A percentile compares a stretch with the other conserved stretches of the same genome.
Conservation (phyloP, 2,329 filamentous ascomycete species). For the Alternaria solani region DNA sequence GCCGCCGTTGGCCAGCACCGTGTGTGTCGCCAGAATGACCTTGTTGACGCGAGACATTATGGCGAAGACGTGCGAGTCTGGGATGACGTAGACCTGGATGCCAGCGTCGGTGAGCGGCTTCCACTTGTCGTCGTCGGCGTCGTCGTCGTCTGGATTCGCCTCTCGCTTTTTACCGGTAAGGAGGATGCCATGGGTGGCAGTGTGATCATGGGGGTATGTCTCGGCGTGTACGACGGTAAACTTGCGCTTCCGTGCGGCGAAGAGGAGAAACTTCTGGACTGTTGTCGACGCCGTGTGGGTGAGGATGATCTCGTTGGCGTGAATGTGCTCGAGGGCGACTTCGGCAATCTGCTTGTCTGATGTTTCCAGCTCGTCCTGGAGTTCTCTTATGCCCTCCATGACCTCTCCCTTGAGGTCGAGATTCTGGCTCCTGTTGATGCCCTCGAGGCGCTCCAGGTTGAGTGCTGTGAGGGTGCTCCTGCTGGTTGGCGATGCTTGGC, state of each 20-base stretch:
- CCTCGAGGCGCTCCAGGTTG: slow-evolving; percentile 50
- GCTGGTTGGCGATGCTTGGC: slow-evolving; percentile 60
- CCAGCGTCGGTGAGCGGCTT: slow-evolving; percentile 81
- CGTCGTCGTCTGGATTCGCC: slow-evolving; percentile 60
- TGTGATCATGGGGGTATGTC: slow-evolving; percentile 73
- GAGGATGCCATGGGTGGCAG: slow-evolving; percentile 68
- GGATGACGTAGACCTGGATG: slow-evolving; percentile 82
- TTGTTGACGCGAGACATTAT: slow-evolving; percentile 97
- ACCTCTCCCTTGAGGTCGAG: slow-evolving; percentile 88
- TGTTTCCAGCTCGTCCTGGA: slow-evolving; percentile 92
- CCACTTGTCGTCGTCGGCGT: slow-evolving; percentile 66
- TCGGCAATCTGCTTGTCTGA: slow-evolving; percentile 93
- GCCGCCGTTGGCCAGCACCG: slow-evolving; percentile 87
- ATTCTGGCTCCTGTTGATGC: slow-evolving; percentile 50
- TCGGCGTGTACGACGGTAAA: slow-evolving; percentile 90
- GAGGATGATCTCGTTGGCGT: slow-evolving; percentile 90
- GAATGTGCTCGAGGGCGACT: slow-evolving; percentile 89
- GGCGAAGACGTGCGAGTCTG: slow-evolving; percentile 85
- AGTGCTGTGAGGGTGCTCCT: slow-evolving; percentile 45
- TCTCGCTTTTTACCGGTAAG: slow-evolving; percentile 61
- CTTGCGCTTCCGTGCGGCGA: slow-evolving; percentile 85
- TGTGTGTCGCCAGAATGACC: slow-evolving; percentile 87
- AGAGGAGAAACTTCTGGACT: slow-evolving; percentile 87
- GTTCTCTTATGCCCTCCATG: slow-evolving; percentile 91
- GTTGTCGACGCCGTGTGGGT: slow-evolving; percentile 86